Percentiles rank a stretch among this genome's conserved stretches.
phyloP scores from a whole-genome alignment of 129 eudicot genomes.

The Glebionis coronaria region DNA sequence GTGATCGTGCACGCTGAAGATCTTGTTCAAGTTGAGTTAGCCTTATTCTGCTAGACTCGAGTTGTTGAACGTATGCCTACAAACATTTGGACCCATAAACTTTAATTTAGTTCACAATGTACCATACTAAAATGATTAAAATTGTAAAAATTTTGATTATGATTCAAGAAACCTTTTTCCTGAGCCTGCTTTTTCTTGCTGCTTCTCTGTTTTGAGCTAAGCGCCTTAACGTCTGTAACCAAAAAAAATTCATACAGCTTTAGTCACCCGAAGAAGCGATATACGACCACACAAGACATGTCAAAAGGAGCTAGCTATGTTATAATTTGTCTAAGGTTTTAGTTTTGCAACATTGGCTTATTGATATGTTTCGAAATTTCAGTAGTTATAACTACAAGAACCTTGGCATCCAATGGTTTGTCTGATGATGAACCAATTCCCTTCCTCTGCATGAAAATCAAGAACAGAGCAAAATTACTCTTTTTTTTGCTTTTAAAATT shows the following conservation, averaged over 20 bases:
- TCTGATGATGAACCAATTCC: constrained; percentile 63
- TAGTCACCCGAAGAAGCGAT: neutral
- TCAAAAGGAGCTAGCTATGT: too few relatives aligned
- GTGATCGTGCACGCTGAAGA: constrained; percentile 79
- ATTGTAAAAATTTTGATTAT: neutral
- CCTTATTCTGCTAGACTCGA: constrained; percentile 85
- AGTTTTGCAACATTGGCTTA: neutral
- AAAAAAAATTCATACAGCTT: constrained; percentile 12
- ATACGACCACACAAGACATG: too few relatives aligned
- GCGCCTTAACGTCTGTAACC: constrained; percentile 83
- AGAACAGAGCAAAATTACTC: constrained; percentile 9
- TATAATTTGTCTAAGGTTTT: too few relatives aligned
- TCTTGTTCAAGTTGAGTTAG: constrained; percentile 91
- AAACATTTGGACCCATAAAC: neutral
- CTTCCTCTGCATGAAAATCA: constrained; percentile 53
- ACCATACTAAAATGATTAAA: too few relatives aligned
- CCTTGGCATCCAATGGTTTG: constrained; percentile 78
- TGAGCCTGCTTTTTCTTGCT: constrained; percentile 92
- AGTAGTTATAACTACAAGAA: constrained; percentile 28
- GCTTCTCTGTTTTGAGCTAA: constrained; percentile 99
- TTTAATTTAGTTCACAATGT: neutral
- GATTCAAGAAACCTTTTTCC: constrained; percentile 63
- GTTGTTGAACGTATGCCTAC: constrained; percentile 94
- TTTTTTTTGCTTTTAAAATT: neutral
- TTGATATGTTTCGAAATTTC: neutral